phyloP scores from a whole-genome alignment of 1,284 basidiomycete species.

The Cryptococcus amylolentus region DNA sequence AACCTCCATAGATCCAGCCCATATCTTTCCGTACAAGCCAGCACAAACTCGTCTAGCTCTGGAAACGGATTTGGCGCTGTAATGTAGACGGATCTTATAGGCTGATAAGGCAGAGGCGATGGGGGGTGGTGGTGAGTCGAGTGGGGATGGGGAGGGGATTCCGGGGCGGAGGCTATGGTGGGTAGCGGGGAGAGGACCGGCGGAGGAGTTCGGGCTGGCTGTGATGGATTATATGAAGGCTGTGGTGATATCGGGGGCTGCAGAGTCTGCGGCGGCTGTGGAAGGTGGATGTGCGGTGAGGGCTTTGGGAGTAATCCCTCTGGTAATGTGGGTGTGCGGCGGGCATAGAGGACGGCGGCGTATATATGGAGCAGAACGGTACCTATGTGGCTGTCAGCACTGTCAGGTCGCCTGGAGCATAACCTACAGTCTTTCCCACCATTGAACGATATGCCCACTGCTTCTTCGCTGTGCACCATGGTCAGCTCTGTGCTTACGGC shows the following conservation, averaged over 20 bases:
- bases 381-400: conserved; percentile 54
- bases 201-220: not conserved
- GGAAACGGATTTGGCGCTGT: conserved; percentile 84
- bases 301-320: conserved; percentile 3
- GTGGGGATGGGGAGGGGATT: conserved; percentile 4
- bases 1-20: conserved; percentile 74
- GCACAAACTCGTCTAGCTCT: conserved; percentile 79
- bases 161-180: conserved; percentile 6
- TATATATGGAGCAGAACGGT: conserved; percentile 91
- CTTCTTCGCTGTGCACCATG: conserved; percentile 55
- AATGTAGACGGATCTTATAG: conserved; percentile 80
- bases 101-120: conserved; percentile 41
- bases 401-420: not conserved
- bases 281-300: conserved; percentile 3
- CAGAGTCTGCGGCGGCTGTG: conserved; percentile 1
- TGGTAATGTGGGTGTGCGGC: conserved; percentile 20
- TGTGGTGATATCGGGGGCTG: not conserved
- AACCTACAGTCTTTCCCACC: conserved; percentile 93
- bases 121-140: conserved; percentile 17
- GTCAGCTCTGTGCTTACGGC: too few species aligned
- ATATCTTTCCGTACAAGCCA: conserved; percentile 63
- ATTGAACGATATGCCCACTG: conserved; percentile 86
- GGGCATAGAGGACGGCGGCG: conserved; percentile 60
- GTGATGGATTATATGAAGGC: not conserved
- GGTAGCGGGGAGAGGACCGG: conserved; percentile 43